Base-by-base conservation (phyloP, 768 basidiomycete species). In the Calocybe indica region DNA sequence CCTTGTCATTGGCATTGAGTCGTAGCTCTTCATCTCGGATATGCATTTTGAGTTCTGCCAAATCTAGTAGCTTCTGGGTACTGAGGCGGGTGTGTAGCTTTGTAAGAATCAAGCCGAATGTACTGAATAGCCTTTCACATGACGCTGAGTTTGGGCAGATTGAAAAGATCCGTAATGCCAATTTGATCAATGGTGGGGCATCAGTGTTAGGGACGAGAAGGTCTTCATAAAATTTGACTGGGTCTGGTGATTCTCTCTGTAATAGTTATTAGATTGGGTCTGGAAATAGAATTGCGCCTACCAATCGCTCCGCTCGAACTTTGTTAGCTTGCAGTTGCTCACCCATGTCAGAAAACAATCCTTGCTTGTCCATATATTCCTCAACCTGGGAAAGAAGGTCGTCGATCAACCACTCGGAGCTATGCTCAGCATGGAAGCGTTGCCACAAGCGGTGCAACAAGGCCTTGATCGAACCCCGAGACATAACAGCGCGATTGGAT, bases 81-180 rank as follows among this genome's bases (percentile, higher is more conserved):
- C n/a, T n/a, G n/a, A 63, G 52, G 2, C 53, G 51, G 41, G 53
- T 58, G 1, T 51, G 54, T 7, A 60, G 49, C 45, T 62, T 62
- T 1, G 56, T 62, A 12, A 62, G 52, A 15, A 54, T 65, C 38
- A 49, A 53, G 6, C 64, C 62, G 45, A 66, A 61, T 3, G 49
- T 41, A 35, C 65, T 66, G 51, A 62, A 65, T 6, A 66, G 52
- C 6, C 54, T 45, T 49, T 66, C 57, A 30, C 59, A 60, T 34
- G 62, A 61, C 12, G 64, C 62, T 5, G 63, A 66, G 45, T 64
- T 66, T 14, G 59, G 50, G 35, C 42, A 54, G 13, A 65, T 55
- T 10, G 58, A 57, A 11, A 62, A 48, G 11, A 62, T 42, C 7
- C 40, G 47, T 7, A 41, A 33, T 15, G 58, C 58, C 44, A 66